These are phyloP conservation scores for Leishmania gerbilli DNA, from an alignment of 208 protist species.

Conservation along the genomic window DNA sequence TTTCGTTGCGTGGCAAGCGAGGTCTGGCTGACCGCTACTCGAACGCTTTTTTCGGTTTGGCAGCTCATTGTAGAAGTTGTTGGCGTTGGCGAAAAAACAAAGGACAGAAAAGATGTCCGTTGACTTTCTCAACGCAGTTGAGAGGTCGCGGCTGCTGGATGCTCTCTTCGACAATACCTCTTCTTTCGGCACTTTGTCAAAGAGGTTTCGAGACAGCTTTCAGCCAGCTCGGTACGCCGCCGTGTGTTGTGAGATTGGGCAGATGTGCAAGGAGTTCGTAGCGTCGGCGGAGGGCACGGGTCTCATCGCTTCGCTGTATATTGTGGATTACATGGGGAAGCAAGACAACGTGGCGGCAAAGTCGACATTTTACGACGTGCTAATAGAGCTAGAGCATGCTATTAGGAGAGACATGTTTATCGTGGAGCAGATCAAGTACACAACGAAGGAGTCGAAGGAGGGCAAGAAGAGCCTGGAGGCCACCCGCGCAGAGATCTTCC, in stretches of 20 bases:
- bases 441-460: slow-evolving; percentile 74
- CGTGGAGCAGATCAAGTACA: slow-evolving; percentile 73
- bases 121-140: slow-evolving; percentile 29
- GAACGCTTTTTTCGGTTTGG: not conserved
- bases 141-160: slow-evolving; percentile 32
- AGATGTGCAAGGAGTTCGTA: slow-evolving; percentile 47
- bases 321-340: slow-evolving; percentile 61
- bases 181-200: slow-evolving; percentile 46
- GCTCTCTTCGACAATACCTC: slow-evolving; percentile 34
- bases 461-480: slow-evolving; percentile 59
- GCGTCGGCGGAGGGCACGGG: slow-evolving; percentile 46
- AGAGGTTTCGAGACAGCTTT: slow-evolving; percentile 60
- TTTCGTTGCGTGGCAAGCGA: not conserved
- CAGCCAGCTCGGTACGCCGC: slow-evolving; percentile 40
- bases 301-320: slow-evolving; percentile 54
- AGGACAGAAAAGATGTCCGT: slow-evolving; percentile 10
- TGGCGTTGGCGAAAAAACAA: not conserved
- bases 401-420: slow-evolving; percentile 71
- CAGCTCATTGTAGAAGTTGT: not conserved
- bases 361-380: slow-evolving; percentile 56
- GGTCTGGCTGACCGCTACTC: not conserved
- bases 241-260: slow-evolving; percentile 38
- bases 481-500: slow-evolving; percentile 60
- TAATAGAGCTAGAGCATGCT: slow-evolving; percentile 65
- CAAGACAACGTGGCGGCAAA: slow-evolving; percentile 58